Evolutionary conservation across 495 filamentous ascomycete genomes (phyloP).

Genomic region (Amniculicola lignicola): DNA sequence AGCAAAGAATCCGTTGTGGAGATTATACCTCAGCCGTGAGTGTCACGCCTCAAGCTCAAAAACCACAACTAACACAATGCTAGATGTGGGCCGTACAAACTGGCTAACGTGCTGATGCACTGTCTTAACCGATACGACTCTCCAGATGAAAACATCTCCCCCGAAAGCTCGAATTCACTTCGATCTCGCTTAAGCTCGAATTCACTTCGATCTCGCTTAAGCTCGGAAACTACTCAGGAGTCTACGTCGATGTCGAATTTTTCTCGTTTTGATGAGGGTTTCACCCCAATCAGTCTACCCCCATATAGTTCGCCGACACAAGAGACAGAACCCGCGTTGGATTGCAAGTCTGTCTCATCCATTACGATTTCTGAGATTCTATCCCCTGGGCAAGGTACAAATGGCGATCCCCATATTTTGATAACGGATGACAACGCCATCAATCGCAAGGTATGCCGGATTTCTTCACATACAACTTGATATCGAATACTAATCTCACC

Average conservation of each 20-base stretch:
- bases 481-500: background rate
- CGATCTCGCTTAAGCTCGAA: background rate
- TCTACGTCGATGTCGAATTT: too few relatives aligned
- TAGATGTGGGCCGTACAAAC: constrained; percentile 25
- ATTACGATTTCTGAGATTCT: background rate
- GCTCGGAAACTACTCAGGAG: too few relatives aligned
- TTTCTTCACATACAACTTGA: background rate
- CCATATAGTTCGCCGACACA: too few relatives aligned
- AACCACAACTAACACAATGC: background rate
- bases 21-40: constrained; percentile 26
- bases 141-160: constrained; percentile 17
- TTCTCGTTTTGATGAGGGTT: too few relatives aligned
- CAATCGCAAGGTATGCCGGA: constrained; percentile 14
- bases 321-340: too few relatives aligned
- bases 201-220: background rate
- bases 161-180: background rate
- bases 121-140: constrained; percentile 20
- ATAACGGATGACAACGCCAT: constrained; percentile 29
- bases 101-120: constrained; percentile 13
- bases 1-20: constrained; percentile 26
- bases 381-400: background rate
- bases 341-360: too few relatives aligned
- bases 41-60: background rate
- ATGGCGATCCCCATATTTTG: constrained; percentile 6
- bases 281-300: too few relatives aligned